A percentile compares a stretch with the other conserved stretches of the same genome.
phyloP scores from a whole-genome alignment of 2,329 filamentous ascomycete species.

The Botrytis tulipae region DNA sequence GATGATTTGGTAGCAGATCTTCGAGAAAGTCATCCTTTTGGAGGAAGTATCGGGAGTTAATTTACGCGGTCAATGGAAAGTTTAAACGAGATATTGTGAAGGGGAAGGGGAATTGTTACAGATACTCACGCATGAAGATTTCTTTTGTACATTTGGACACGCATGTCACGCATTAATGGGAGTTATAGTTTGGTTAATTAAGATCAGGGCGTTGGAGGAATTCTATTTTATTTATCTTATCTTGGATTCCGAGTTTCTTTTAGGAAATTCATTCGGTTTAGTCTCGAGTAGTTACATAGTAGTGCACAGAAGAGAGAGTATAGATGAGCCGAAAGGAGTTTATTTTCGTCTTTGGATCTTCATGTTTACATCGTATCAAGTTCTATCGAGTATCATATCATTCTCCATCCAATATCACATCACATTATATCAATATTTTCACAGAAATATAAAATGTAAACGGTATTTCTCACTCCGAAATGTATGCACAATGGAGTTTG shows the following conservation, averaged over 20 bases:
- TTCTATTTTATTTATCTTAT: background rate
- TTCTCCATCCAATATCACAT: background rate
- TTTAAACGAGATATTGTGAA: background rate
- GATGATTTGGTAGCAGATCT: constrained; percentile 70
- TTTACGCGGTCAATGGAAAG: background rate
- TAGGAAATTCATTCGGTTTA: background rate
- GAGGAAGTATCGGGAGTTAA: constrained; percentile 51
- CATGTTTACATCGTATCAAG: background rate
- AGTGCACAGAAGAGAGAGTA: background rate
- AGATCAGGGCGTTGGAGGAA: background rate
- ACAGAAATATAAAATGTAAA: background rate
- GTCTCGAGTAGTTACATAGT: background rate
- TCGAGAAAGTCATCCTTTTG: constrained; percentile 74
- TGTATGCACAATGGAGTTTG: background rate
- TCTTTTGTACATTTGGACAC: background rate
- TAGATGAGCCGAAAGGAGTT: background rate
- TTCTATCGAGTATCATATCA: too few species aligned
- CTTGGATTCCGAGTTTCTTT: background rate
- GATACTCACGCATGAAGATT: background rate
- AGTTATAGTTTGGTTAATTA: background rate
- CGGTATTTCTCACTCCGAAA: background rate
- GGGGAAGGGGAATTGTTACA: background rate
- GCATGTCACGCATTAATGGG: constrained; percentile 14
- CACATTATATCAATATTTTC: background rate
- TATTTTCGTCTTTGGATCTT: background rate